Evolutionary conservation across 2,329 filamentous ascomycete genomes (phyloP).

Genomic region (Monosporascus sp.): DNA sequence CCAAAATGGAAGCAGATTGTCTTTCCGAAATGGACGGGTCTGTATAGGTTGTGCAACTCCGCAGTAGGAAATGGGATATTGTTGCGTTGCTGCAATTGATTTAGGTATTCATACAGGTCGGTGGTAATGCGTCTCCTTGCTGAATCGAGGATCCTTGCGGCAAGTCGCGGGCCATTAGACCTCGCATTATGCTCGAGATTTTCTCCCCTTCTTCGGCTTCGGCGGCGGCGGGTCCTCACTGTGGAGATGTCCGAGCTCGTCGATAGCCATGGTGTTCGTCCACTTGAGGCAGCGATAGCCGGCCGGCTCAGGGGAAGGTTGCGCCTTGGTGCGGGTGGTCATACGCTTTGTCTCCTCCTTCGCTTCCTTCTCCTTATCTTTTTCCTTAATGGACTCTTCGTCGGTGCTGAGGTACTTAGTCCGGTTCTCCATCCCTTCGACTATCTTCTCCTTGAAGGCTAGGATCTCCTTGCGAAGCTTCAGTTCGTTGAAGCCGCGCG

Average conservation of each 20-base stretch:
- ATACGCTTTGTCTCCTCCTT: constrained; percentile 35
- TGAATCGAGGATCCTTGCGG: not conserved
- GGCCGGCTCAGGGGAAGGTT: constrained; percentile 41
- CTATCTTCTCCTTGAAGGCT: constrained; percentile 70
- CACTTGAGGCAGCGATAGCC: constrained; percentile 48
- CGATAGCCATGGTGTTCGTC: constrained; percentile 53
- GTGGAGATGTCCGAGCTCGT: constrained; percentile 54
- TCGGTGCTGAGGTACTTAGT: constrained; percentile 62
- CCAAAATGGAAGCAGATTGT: no score
- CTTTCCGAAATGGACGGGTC: no score
- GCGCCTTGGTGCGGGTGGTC: constrained; percentile 41
- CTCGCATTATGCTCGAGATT: constrained; percentile 22
- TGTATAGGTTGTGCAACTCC: no score
- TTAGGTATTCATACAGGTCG: not conserved
- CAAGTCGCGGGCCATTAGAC: not conserved
- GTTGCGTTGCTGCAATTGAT: no score
- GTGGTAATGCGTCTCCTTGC: not conserved
- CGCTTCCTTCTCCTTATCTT: constrained; percentile 27
- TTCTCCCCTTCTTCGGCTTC: constrained; percentile 46
- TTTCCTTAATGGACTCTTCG: constrained; percentile 22
- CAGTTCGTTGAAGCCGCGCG: constrained; percentile 77
- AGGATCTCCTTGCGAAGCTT: constrained; percentile 85
- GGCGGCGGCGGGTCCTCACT: constrained; percentile 50
- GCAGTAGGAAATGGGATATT: no score
- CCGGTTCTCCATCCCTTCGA: constrained; percentile 74